Base-by-base conservation (phyloP, 2,329 filamentous ascomycete species). In the Chrysosporium queenslandicum region DNA sequence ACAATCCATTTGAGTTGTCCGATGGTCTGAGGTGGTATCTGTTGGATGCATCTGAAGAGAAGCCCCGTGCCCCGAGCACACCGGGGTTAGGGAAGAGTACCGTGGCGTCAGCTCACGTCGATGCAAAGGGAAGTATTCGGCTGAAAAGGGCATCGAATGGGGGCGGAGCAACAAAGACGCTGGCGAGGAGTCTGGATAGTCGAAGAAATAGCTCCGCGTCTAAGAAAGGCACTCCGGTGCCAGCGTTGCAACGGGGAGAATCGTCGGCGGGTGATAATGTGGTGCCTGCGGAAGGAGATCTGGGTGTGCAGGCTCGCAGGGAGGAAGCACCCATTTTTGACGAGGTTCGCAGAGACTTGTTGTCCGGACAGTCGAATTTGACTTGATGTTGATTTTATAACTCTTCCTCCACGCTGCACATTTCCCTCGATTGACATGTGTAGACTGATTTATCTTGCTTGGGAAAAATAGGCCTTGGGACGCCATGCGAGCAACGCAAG, bases 1-100 rank as follows among this genome's bases (percentile, higher is more conserved):
- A 97, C 58, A 98, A 98, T 63, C 92, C 92, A 0, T 98, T 98
- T 67, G 90, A 96, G 61, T 77, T 98, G 11, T 95, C 89, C 0
- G 92, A 98, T 62, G 92, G 92, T 2, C 73, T 98, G 45, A 82
- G 91, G 30, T 98, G 92, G 92, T 97, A 96, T 68, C 78, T 98
- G 4, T 83, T 98, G 32, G 91, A 98, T 64, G 92, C 92, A 0
- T 78, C 81, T 1, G 92, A 98, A 69, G 92, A 98, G 68, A 96
- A 95, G 64, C 82, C 88, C 0, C 86, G 86, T 1, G 90, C 89
- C 2, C 92, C 92, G 0, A 84, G 86, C n/a, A 97, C 91, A 0
- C 91, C 92, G 0, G 90, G 91, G 0, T 78, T 95, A 51, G 87
- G 87, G 36, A 95, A 94, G 68, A 90, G 85, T 58, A 97, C 92